Conservation (phyloP, 495 filamentous ascomycete species). For the Filosporella fistucella region DNA sequence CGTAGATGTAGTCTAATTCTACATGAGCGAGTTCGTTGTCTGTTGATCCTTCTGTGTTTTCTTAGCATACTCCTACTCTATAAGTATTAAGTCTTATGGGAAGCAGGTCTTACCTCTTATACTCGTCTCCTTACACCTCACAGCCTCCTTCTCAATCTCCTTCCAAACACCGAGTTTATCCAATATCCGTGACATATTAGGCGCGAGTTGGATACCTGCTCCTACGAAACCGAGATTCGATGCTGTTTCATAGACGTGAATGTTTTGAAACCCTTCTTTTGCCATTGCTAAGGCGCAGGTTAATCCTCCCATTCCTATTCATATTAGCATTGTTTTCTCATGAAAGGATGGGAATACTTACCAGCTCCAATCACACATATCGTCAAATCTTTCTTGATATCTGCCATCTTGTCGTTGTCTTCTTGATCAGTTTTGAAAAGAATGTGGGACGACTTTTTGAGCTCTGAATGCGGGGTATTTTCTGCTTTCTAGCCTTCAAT, state of each 20-base stretch:
- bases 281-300: slow-evolving; percentile 66
- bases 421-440: no score
- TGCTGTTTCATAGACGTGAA: slow-evolving; percentile 69
- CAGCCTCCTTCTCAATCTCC: slow-evolving; percentile 60
- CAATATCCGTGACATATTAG: slow-evolving; percentile 74
- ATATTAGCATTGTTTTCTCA: not conserved
- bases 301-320: slow-evolving; percentile 68
- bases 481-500: no score
- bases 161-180: slow-evolving; percentile 65
- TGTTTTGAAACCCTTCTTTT: slow-evolving; percentile 65
- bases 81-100: not conserved
- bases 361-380: slow-evolving; percentile 5
- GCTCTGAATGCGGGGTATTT: no score
- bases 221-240: slow-evolving; percentile 77
- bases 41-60: slow-evolving; percentile 55
- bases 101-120: slow-evolving; percentile 3
- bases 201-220: slow-evolving; percentile 75
- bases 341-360: not conserved
- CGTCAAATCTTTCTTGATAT: not conserved
- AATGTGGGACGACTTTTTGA: no score
- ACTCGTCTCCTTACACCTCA: slow-evolving; percentile 30
- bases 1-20: slow-evolving; percentile 58
- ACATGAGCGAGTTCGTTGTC: slow-evolving; percentile 66
- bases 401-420: no score
- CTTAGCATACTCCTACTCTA: slow-evolving; percentile 3